A percentile compares a stretch with the other conserved stretches of the same genome.
phyloP scores from a whole-genome alignment of 2,329 filamentous ascomycete species.

The Talaromyces sp. region DNA sequence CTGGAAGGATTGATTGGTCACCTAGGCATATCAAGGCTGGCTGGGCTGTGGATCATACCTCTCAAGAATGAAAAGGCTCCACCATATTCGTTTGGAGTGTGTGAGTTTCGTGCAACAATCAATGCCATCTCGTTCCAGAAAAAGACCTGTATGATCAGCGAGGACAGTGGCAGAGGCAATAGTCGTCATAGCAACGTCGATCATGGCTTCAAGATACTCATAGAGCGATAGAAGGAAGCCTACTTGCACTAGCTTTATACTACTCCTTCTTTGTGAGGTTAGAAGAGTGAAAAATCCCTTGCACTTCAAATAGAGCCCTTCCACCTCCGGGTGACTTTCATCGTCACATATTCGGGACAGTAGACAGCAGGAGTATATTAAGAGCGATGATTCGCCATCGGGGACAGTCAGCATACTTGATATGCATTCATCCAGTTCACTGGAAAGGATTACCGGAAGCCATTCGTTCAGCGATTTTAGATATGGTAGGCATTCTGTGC shows the following conservation, averaged over 20 bases:
- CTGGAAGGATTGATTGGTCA: constrained; percentile 4
- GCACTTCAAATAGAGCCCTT: background rate
- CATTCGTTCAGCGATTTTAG: constrained; percentile 9
- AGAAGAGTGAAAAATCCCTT: constrained; percentile 7
- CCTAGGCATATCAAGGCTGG: background rate
- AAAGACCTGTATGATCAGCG: background rate
- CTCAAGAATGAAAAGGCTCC: constrained; percentile 6
- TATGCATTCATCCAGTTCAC: background rate
- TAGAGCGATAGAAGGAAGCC: constrained; percentile 5
- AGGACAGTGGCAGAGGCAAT: background rate
- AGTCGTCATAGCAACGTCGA: background rate
- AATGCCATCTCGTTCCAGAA: constrained; percentile 5
- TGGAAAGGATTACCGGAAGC: background rate
- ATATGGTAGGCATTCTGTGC: background rate
- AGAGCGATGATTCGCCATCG: constrained; percentile 6
- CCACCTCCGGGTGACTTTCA: background rate
- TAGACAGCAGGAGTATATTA: constrained; percentile 3
- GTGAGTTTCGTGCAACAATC: background rate
- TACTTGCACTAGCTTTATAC: constrained; percentile 7
- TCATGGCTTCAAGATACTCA: constrained; percentile 4
- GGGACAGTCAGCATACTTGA: background rate
- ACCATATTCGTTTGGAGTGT: constrained; percentile 3
- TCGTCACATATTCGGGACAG: constrained; percentile 5
- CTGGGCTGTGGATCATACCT: background rate
- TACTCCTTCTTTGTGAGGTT: background rate